phyloP scores from a whole-genome alignment of 768 basidiomycete species.

The Lentinus tigrinus region DNA sequence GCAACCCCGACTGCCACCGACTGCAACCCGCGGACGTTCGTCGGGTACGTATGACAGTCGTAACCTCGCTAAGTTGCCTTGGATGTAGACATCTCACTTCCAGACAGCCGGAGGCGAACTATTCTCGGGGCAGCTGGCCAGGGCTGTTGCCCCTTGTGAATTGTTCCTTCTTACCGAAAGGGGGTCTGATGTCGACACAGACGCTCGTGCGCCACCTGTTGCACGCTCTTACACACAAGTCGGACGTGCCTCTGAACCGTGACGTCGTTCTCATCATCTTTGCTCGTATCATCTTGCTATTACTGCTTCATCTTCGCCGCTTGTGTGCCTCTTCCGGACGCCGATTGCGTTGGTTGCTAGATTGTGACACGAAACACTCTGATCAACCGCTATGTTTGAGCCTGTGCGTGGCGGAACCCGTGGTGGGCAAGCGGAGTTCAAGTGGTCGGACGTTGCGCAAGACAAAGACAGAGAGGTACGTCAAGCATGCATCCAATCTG shows the following conservation, averaged over 20 bases:
- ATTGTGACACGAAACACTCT: background rate
- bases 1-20: too few species aligned
- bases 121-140: too few species aligned
- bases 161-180: background rate
- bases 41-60: too few species aligned
- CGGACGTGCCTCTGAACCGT: too few species aligned
- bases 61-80: too few species aligned
- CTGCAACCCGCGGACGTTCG: too few species aligned
- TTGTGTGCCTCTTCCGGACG: background rate
- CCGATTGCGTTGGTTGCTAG: background rate
- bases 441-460: constrained; percentile 86
- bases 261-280: too few species aligned
- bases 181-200: background rate
- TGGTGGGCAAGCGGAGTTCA: constrained; percentile 90
- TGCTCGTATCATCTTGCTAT: too few species aligned
- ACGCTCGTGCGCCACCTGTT: too few species aligned
- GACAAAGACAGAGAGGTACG: constrained; percentile 91
- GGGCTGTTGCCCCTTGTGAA: too few species aligned
- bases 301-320: background rate
- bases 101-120: background rate
- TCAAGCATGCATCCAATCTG: background rate
- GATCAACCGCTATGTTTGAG: constrained; percentile 59
- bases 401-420: constrained; percentile 87
- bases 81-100: background rate
- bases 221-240: too few species aligned